Base-by-base conservation (phyloP, 2,329 filamentous ascomycete genomes). In the Claviceps humidiphila region DNA sequence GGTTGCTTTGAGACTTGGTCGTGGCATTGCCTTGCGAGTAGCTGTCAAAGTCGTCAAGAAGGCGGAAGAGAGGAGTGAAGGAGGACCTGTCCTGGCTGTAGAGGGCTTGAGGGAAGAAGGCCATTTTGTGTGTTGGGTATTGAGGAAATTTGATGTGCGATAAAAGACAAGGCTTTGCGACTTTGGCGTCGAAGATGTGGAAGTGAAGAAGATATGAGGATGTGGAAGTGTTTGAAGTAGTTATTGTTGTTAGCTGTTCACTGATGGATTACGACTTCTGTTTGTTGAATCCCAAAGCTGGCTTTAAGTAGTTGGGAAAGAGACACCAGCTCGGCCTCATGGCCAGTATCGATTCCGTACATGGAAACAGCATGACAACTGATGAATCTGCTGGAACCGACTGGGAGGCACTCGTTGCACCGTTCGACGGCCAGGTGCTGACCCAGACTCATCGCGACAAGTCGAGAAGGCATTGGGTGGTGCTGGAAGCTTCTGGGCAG, bases 31-130 rank as follows among this genome's bases (percentile, higher is more conserved):
- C 55, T 55, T 74, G 68, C 56, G 68, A 71, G 67, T 81, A 80
- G 63, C 68, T 72, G 63, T 83, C 78, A 58, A 78, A 81, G 67
- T 82, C 79, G 59, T 82, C 78, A 49, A 84, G 75, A 55, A 84
- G 73, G 54, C 78, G 78, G 74, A 84, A 81, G 61, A 84, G 76
- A 51, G 78, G 76, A 40, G 72, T 73, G 66, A 81, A 78, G 65
- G 74, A 74, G 58, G 74, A 74, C 58, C 72, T 63, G 63, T 74
- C 69, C 56, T 68, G 58, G 61, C 71, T 66, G 71, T 76, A 72
- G 60, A 74, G 68, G 61, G 69, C 69, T 64, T 74, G 73, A 54
- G 75, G 72, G 71, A 81, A 81, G 71, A 82, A 71, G 58, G 78
- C 74, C 79, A 82, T 82, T 65, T 66, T 81, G 54, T 48, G 65